These are phyloP conservation scores for Komagataella phaffii DNA, from an alignment of 805 yeast genomes.

Conservation along the genomic window DNA sequence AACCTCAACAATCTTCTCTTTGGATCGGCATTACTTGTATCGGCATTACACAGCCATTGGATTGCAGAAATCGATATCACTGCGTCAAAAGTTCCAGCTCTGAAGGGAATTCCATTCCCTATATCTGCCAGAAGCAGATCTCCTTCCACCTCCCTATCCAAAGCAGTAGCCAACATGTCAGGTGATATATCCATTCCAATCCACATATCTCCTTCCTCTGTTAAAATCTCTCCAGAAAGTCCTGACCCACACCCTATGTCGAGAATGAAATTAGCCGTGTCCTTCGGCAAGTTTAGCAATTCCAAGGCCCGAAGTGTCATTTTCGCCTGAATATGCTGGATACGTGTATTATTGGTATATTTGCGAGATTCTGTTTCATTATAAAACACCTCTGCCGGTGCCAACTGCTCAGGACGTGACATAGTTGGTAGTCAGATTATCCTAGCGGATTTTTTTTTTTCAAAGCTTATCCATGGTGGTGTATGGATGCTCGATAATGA, in stretches of 20 bases:
- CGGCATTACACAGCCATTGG: constrained; percentile 98
- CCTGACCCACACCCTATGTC: constrained; percentile 99
- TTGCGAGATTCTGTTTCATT: constrained; percentile 82
- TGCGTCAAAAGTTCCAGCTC: constrained; percentile 95
- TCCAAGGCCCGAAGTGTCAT: constrained; percentile 94
- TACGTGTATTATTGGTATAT: constrained; percentile 89
- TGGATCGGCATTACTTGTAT: constrained; percentile 71
- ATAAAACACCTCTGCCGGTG: constrained; percentile 94
- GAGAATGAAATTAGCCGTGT: constrained; percentile 50
- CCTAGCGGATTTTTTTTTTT: not conserved
- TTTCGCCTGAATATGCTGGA: constrained; percentile 95
- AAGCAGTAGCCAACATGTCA: constrained; percentile 88
- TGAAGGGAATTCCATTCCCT: constrained; percentile 88
- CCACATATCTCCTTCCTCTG: constrained; percentile 93
- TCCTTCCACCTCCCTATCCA: constrained; percentile 88
- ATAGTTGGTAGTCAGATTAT: constrained; percentile 19
- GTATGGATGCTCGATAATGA: constrained; percentile 2
- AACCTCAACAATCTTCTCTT: constrained; percentile 66
- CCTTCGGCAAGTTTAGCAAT: constrained; percentile 58
- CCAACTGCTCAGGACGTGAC: constrained; percentile 95
- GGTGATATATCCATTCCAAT: constrained; percentile 94
- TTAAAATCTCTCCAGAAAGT: constrained; percentile 81
- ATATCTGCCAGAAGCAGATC: constrained; percentile 86
- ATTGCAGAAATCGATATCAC: constrained; percentile 91
- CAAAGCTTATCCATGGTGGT: not conserved